Conservation (phyloP, 2,329 filamentous ascomycete genomes). For the Cordyceps sp. region DNA sequence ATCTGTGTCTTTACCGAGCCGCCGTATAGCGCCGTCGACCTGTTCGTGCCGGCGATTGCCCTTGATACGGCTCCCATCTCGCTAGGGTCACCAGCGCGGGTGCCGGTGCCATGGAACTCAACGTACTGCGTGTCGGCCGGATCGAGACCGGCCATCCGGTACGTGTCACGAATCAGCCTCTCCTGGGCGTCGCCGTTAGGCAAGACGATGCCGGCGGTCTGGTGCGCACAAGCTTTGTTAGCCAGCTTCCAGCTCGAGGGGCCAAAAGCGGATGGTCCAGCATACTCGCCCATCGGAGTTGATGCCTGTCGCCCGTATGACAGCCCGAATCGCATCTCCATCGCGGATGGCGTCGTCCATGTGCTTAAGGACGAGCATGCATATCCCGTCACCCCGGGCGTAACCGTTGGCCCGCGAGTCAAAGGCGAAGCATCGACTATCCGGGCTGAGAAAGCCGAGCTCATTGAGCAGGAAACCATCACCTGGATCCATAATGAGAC, state of each 20-base stretch:
- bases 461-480: background rate
- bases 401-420: constrained; percentile 1
- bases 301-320: background rate
- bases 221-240: background rate
- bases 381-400: background rate
- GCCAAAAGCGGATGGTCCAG: background rate
- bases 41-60: background rate
- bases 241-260: too few relatives aligned
- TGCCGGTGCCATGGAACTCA: background rate
- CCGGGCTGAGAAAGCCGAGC: background rate
- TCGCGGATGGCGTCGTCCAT: background rate
- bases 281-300: background rate
- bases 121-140: background rate
- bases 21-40: background rate
- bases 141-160: background rate
- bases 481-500: background rate
- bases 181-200: background rate
- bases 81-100: background rate
- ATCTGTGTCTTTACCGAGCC: constrained; percentile 7
- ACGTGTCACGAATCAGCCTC: background rate
- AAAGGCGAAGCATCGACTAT: background rate
- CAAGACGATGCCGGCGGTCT: constrained; percentile 1
- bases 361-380: background rate
- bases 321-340: background rate
- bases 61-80: background rate